These are phyloP conservation scores for Dissoconium aciculare DNA, from an alignment of 2,329 filamentous ascomycete species.

Conservation along the genomic window DNA sequence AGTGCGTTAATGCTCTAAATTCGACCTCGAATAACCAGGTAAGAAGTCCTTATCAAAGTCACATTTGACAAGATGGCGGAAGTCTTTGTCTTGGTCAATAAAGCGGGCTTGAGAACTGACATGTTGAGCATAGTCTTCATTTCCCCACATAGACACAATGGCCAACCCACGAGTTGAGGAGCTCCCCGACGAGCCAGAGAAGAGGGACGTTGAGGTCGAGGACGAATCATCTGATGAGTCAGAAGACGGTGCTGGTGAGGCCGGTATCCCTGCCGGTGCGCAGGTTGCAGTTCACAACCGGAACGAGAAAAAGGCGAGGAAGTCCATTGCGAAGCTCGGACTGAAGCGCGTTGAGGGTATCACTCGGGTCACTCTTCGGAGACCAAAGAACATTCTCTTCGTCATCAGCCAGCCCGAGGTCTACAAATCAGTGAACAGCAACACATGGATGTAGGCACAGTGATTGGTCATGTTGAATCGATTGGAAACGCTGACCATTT, in stretches of 20 bases:
- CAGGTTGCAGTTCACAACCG: constrained; percentile 88
- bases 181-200: constrained; percentile 71
- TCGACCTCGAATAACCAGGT: too few relatives aligned
- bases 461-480: too few relatives aligned
- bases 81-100: too few relatives aligned
- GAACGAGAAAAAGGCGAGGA: constrained; percentile 99
- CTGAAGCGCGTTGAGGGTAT: constrained; percentile 93
- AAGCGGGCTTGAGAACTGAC: not conserved
- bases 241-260: constrained; percentile 61
- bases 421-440: constrained; percentile 98
- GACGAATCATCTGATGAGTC: constrained; percentile 57
- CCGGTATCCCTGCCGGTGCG: constrained; percentile 65
- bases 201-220: constrained; percentile 40
- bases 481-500: constrained; percentile 2
- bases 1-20: too few relatives aligned
- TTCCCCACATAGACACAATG: constrained; percentile 42
- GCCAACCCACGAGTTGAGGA: constrained; percentile 97
- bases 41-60: too few relatives aligned
- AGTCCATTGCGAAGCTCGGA: constrained; percentile 97
- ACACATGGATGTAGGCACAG: constrained; percentile 88
- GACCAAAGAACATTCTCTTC: constrained; percentile 99
- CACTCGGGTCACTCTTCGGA: constrained; percentile 90
- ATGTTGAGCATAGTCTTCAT: not conserved
- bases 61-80: too few relatives aligned
- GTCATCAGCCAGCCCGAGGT: constrained; percentile 99